A percentile compares a stretch with the other conserved stretches of the same genome.
Conservation (phyloP, 2,329 filamentous ascomycete species). For the Sphaerostilbella broomeana region DNA sequence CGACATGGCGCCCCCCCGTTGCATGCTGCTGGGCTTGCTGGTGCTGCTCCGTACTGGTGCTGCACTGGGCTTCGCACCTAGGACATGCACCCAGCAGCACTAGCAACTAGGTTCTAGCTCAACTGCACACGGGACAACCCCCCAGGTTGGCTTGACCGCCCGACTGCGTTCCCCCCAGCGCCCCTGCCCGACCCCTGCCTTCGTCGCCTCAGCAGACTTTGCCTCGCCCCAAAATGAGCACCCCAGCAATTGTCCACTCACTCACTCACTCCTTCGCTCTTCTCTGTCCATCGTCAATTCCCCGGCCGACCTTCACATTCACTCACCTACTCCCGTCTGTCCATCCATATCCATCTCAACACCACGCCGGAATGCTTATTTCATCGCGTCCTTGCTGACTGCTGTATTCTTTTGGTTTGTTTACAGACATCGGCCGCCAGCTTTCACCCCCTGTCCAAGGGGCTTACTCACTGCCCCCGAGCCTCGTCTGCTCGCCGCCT, state of each 20-base stretch:
- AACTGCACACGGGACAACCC: slow-evolving; percentile 12
- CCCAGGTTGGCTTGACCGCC: slow-evolving; percentile 14
- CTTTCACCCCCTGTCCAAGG: slow-evolving; percentile 12
- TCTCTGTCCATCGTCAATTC: slow-evolving; percentile 5
- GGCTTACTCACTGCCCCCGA: slow-evolving; percentile 17
- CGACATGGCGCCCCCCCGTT: background rate
- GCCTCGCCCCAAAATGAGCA: slow-evolving; percentile 14
- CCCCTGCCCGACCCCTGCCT: slow-evolving; percentile 11
- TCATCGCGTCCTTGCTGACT: slow-evolving; percentile 18
- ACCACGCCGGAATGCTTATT: slow-evolving; percentile 19
- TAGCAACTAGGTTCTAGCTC: too few species aligned
- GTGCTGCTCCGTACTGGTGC: background rate
- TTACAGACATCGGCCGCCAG: slow-evolving; percentile 14
- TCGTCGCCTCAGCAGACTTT: slow-evolving; percentile 18
- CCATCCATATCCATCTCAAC: slow-evolving; percentile 1
- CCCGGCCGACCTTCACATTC: slow-evolving; percentile 1
- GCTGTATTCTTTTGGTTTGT: slow-evolving; percentile 13
- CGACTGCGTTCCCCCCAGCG: slow-evolving; percentile 5
- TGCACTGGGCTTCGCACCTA: too few species aligned
- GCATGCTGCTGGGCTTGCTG: background rate
- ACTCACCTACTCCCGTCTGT: slow-evolving; percentile 5
- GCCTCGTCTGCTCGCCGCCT: slow-evolving; percentile 13
- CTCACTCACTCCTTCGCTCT: slow-evolving; percentile 13
- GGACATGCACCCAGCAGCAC: slow-evolving; percentile 2
- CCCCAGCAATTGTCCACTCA: slow-evolving; percentile 12